Evolutionary conservation across 2,329 filamentous ascomycete genomes (phyloP).

Genomic region (Byssothecium circinans): DNA sequence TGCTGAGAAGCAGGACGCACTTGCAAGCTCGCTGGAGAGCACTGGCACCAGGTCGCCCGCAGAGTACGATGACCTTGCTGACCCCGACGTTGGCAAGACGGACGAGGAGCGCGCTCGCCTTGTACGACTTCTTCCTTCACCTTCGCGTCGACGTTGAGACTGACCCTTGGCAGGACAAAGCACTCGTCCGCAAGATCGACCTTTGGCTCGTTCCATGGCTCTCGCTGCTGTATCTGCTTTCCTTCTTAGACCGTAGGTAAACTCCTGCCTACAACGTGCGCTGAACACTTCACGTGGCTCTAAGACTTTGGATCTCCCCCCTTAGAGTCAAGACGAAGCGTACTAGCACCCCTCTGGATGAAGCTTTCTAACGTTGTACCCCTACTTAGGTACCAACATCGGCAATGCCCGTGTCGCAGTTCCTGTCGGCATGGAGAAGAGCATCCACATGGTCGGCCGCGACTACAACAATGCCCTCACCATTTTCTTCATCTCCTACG

Average conservation of each 20-base stretch:
- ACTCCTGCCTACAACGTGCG: too few relatives aligned
- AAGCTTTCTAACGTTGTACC: too few relatives aligned
- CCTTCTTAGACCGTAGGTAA: constrained; percentile 44
- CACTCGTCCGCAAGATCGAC: constrained; percentile 48
- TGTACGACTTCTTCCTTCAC: constrained; percentile 20
- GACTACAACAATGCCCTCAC: constrained; percentile 67
- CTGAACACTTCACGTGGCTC: too few relatives aligned
- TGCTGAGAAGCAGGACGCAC: constrained; percentile 27
- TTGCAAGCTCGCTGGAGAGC: constrained; percentile 31
- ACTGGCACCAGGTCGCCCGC: constrained; percentile 25
- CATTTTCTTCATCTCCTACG: constrained; percentile 62
- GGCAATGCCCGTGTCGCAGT: constrained; percentile 50
- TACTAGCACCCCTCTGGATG: too few relatives aligned
- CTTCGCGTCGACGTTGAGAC: constrained; percentile 2
- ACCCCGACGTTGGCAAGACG: constrained; percentile 39
- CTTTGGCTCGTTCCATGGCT: constrained; percentile 46
- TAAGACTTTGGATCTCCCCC: too few relatives aligned
- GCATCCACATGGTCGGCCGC: constrained; percentile 51
- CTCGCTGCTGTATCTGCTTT: constrained; percentile 47
- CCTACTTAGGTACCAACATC: constrained; percentile 43
- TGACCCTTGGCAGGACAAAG: constrained; percentile 36
- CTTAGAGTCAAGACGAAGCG: too few relatives aligned
- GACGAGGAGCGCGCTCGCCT: constrained; percentile 38
- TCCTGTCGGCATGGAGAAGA: constrained; percentile 19
- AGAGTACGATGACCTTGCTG: constrained; percentile 39